Conservation (phyloP, 495 filamentous ascomycete species). For the Rostrohypoxylon terebratum region DNA sequence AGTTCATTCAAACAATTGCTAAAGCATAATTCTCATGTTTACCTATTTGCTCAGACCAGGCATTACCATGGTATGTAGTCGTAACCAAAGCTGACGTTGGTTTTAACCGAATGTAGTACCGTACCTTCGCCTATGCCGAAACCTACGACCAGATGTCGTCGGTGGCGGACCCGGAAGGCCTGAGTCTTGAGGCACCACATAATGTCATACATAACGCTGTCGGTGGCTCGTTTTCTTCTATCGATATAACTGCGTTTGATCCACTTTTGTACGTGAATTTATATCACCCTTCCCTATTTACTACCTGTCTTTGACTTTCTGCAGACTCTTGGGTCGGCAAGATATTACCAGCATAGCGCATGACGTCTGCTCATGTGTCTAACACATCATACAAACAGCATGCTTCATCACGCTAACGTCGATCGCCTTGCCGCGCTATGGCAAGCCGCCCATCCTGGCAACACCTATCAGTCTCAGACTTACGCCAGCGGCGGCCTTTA, state of each 20-base stretch:
- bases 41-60: neutral
- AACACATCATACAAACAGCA: conserved; percentile 30
- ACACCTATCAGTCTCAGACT: conserved; percentile 42
- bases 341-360: neutral
- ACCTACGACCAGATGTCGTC: conserved; percentile 53
- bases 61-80: neutral
- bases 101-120: conserved; percentile 45
- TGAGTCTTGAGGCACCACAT: conserved; percentile 55
- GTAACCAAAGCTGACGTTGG: neutral
- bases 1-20: neutral
- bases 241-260: conserved; percentile 54
- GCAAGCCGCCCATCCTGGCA: conserved; percentile 52
- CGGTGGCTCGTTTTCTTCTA: conserved; percentile 47
- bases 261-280: conserved; percentile 51
- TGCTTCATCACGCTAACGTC: conserved; percentile 61
- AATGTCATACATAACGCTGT: conserved; percentile 50
- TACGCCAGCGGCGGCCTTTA: conserved; percentile 48
- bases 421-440: conserved; percentile 62
- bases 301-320: neutral
- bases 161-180: conserved; percentile 40
- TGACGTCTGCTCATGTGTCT: neutral
- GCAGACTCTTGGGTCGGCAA: neutral
- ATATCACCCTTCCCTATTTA: no score
- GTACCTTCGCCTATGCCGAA: conserved; percentile 48
- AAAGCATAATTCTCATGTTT: no score